Base-by-base conservation (phyloP, 208 protist genomes). In the Trypanosoma cruzi region DNA sequence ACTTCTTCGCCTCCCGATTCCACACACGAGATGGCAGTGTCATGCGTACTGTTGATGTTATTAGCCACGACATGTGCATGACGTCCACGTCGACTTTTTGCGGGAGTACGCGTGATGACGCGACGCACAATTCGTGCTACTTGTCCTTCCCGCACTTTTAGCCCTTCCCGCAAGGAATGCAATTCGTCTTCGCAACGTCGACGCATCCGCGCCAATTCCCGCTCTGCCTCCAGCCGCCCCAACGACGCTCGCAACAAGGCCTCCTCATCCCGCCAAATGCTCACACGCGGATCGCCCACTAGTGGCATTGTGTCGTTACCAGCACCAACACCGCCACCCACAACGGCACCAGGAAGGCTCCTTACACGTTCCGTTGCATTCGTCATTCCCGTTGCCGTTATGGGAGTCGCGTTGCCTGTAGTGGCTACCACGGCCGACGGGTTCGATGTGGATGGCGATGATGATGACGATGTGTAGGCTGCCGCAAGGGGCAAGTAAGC, bases 231-330 rank as follows among this genome's bases (percentile, higher is more conserved):
- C 34, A 90, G 74, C 0, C 87, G 76, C 37, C 74, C 69, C 58
- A 93, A 70, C 11, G 81, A 86, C 24, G 79, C 81, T n/a, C 56
- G 70, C 26, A 93, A 71, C 50, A 93, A 68, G 55, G 68, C 64
- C 70, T 88, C 81, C 70, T 93, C 87, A 5, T 71, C 77, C 7
- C 81, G 79, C 58, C 84, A 77, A 60, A 84, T 70, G 31, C 77
- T 63, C 8, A 90, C 68, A 4, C 80, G 81, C 55, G 86, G 80
- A 34, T 80, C 79, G 63, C 75, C 82, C 26, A 88, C 61, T 5
- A 73, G 77, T 0, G 70, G 63, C 29, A 71, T 77, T 31, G 79
- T 79, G 32, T 62, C 32, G 16, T 64, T 71, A 10, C 44, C 70
- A 32, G 75, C 18, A 80, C 61, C 7, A 80, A 59, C 63, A 82